A percentile compares a stretch with the other conserved stretches of the same genome.
Conservation (phyloP, 148 eudicot species). For the Persicaria maculosa region DNA sequence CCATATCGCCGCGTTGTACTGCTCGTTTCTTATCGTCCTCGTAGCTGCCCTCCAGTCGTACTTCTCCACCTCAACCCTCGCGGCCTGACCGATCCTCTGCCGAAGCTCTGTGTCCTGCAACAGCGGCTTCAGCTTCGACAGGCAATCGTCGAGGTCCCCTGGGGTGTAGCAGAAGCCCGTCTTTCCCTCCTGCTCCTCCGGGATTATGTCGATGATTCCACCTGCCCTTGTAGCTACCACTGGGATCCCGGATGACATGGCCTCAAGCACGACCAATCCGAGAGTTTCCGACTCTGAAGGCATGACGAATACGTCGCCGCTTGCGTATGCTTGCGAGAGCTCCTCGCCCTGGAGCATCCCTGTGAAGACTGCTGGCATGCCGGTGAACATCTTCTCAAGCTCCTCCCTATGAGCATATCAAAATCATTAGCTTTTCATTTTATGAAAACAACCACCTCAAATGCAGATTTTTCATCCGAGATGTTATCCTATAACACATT, state of each 20-base stretch:
- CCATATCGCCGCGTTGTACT: slow-evolving; percentile 83
- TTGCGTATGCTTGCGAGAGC: slow-evolving; percentile 92
- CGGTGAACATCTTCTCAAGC: slow-evolving; percentile 59
- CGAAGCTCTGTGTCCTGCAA: slow-evolving; percentile 47
- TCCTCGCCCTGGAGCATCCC: slow-evolving; percentile 87
- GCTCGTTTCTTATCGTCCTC: slow-evolving; percentile 54
- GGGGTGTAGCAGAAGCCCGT: slow-evolving; percentile 65
- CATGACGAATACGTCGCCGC: slow-evolving; percentile 85
- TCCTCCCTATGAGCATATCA: slow-evolving; percentile 38
- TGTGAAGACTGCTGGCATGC: slow-evolving; percentile 86
- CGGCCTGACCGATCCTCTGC: slow-evolving; percentile 59
- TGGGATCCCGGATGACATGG: slow-evolving; percentile 92
- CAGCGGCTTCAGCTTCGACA: slow-evolving; percentile 58
- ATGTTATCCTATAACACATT: too few species aligned
- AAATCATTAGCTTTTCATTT: background rate
- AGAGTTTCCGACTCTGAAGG: slow-evolving; percentile 96
- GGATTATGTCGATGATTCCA: slow-evolving; percentile 80
- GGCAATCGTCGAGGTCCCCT: slow-evolving; percentile 73
- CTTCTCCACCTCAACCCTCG: slow-evolving; percentile 88
- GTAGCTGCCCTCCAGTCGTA: slow-evolving; percentile 94
- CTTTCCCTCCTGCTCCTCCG: slow-evolving; percentile 65
- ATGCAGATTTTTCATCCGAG: too few species aligned
- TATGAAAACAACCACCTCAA: background rate
- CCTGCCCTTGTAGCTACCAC: slow-evolving; percentile 94
- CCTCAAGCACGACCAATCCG: slow-evolving; percentile 80